phyloP scores from a whole-genome alignment of 768 basidiomycete species.

The Suillus subluteus region DNA sequence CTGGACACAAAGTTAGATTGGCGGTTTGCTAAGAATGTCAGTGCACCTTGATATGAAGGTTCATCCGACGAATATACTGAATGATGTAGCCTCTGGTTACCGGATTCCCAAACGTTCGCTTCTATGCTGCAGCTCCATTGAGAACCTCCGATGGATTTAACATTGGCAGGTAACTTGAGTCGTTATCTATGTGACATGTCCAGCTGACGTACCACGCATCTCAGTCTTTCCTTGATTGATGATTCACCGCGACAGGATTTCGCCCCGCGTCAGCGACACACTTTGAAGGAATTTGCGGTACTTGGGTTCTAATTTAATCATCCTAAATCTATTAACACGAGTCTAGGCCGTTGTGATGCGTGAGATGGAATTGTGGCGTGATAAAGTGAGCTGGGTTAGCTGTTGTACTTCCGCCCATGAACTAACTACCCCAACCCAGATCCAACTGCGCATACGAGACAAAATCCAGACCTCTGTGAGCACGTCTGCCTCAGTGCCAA shows the following conservation, averaged over 20 bases:
- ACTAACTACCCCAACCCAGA: constrained; percentile 43
- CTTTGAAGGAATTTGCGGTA: constrained; percentile 90
- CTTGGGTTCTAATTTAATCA: constrained; percentile 17
- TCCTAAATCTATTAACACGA: constrained; percentile 12
- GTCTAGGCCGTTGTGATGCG: constrained; percentile 82
- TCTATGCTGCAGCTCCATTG: constrained; percentile 91
- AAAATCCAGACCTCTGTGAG: constrained; percentile 87
- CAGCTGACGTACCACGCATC: constrained; percentile 9
- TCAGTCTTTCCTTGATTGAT: constrained; percentile 81
- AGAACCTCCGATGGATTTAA: constrained; percentile 90
- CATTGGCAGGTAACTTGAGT: constrained; percentile 68
- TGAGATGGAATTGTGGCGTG: constrained; percentile 94
- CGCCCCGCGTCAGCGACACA: constrained; percentile 85
- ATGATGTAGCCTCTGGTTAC: constrained; percentile 66
- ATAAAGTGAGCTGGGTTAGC: constrained; percentile 60
- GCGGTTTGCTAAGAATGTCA: constrained; percentile 84
- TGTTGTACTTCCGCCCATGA: not conserved
- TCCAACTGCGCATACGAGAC: constrained; percentile 88
- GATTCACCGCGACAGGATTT: constrained; percentile 84
- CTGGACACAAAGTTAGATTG: constrained; percentile 82
- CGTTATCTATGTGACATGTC: constrained; percentile 1
- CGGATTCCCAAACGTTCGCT: constrained; percentile 70
- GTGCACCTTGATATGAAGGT: constrained; percentile 27
- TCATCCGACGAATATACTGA: constrained; percentile 2
- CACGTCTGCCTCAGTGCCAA: constrained; percentile 13